Conservation (phyloP, 164 flowering plant species). For the Hamamelis virginiana region DNA sequence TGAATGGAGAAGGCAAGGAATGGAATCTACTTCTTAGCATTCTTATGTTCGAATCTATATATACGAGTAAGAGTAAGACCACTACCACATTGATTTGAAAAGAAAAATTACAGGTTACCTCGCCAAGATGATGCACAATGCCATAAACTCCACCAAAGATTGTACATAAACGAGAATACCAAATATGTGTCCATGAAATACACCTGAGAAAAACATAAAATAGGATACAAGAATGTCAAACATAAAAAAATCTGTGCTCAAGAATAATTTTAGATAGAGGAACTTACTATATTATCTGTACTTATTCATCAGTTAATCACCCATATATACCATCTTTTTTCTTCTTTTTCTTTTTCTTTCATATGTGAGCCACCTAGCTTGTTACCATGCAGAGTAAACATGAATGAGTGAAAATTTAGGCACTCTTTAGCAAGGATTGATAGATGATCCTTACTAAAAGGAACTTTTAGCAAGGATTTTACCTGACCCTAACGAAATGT, state of each 20-base stretch:
- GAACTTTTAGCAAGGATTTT: too few species aligned
- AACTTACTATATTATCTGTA: neutral
- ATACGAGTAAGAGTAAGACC: slow-evolving; percentile 7
- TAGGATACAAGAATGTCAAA: slow-evolving; percentile 7
- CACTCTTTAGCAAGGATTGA: too few species aligned
- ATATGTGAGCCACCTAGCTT: too few species aligned
- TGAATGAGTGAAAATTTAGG: too few species aligned
- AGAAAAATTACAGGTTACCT: slow-evolving; percentile 45
- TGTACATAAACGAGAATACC: slow-evolving; percentile 71
- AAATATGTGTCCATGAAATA: slow-evolving; percentile 74
- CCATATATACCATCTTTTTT: too few species aligned
- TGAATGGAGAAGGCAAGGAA: slow-evolving; percentile 76
- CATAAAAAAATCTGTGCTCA: neutral
- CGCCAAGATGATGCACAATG: slow-evolving; percentile 85
- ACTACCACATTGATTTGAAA: neutral
- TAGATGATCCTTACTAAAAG: too few species aligned
- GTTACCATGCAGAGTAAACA: too few species aligned
- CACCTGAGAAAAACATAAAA: slow-evolving; percentile 33
- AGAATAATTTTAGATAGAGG: neutral
- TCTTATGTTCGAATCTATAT: slow-evolving; percentile 81
- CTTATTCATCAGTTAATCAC: too few species aligned
- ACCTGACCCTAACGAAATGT: too few species aligned
- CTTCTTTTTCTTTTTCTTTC: too few species aligned
- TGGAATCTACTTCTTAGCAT: slow-evolving; percentile 86
- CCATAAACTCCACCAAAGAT: slow-evolving; percentile 67